Evolutionary conservation across 495 filamentous ascomycete genomes (phyloP).

Genomic region (Xylaria flabelliformis): DNA sequence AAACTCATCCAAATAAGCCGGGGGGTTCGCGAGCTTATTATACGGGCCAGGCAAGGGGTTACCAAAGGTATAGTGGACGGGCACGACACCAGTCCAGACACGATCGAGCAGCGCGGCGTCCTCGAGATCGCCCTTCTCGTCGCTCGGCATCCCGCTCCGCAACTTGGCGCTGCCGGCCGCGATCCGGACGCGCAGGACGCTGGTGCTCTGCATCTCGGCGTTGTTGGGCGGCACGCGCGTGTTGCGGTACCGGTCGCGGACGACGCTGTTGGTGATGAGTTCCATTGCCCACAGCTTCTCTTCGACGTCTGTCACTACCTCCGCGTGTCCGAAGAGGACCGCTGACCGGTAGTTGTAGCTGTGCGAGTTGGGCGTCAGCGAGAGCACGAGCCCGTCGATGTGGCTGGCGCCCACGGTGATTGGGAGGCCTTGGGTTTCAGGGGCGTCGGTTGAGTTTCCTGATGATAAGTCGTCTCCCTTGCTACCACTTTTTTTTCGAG

Average conservation of each 20-base stretch:
- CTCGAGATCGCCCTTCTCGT: slow-evolving; percentile 72
- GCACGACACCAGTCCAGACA: slow-evolving; percentile 88
- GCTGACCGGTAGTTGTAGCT: slow-evolving; percentile 91
- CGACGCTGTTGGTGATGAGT: slow-evolving; percentile 77
- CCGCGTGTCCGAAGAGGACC: slow-evolving; percentile 76
- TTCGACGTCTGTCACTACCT: slow-evolving; percentile 65
- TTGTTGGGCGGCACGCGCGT: slow-evolving; percentile 74
- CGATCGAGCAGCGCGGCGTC: slow-evolving; percentile 63
- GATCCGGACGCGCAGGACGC: slow-evolving; percentile 73
- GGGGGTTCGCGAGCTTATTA: slow-evolving; percentile 65
- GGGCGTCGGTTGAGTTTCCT: not conserved
- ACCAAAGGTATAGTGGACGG: slow-evolving; percentile 69
- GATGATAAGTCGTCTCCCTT: slow-evolving; percentile 30
- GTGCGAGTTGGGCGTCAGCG: slow-evolving; percentile 79
- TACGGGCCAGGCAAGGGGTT: slow-evolving; percentile 70
- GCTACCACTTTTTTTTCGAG: slow-evolving; percentile 52
- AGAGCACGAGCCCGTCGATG: slow-evolving; percentile 76
- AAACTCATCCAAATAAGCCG: slow-evolving; percentile 68
- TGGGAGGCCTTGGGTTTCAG: slow-evolving; percentile 59
- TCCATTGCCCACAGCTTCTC: slow-evolving; percentile 88
- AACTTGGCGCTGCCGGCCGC: slow-evolving; percentile 81
- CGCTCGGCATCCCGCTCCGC: slow-evolving; percentile 68
- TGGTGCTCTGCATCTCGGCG: slow-evolving; percentile 79
- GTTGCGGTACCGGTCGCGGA: slow-evolving; percentile 71
- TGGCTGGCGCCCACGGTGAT: slow-evolving; percentile 67